Evolutionary conservation across 2,329 filamentous ascomycete genomes (phyloP), one percentile per base, ranked within the genome.

Genomic region (Paecilomyces dactylethromorphus): DNA sequence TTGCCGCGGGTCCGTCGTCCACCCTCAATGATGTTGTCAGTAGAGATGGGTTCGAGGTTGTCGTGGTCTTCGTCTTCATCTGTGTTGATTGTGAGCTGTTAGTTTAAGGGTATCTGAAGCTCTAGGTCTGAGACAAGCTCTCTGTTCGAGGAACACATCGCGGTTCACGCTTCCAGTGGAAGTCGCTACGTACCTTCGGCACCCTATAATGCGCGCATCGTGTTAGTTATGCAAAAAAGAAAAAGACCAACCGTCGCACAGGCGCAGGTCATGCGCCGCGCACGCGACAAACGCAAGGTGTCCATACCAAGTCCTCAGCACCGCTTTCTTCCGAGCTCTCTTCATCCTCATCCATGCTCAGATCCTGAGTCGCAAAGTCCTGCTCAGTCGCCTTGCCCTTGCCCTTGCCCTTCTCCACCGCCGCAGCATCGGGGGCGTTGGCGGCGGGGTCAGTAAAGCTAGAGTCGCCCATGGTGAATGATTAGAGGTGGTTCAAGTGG

Each of bases 21-120:
- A 64, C 82, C 84, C 60, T 79, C 74, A 71, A 97, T 87, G 74
- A 97, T 96, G 83, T 97, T 97, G 74, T 85, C 84, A 59, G 85
- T 81, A 73, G 96, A 91, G 74, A 99, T 97, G 78, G 93, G 92
- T 73, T 95, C 90, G 82, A 96, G 85, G 76, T 90, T 89, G 70
- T 91, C 83, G 18, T 70, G 80, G 58, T 89, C 88, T 56, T 90
- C 89, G 66, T 88, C 87, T 58, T 79, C 83, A 78, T 74, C 70
- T 68, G 58, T 53, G 58, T 3, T 10, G 29, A 52, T 26, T 12
- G 50, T 29, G n/a, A 52, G 26, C 5, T 18, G 8, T 24, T 24
- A 22, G 11, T 11, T 18, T 52, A 24, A 29, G 4, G 21, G 13
- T 52, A 21, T 12, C 18, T 6, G 7, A 12, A 29, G 50, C 21